Percentiles rank a stretch among this genome's conserved stretches.
Conservation (phyloP, 495 filamentous ascomycete genomes). For the Daldinia childiae region DNA sequence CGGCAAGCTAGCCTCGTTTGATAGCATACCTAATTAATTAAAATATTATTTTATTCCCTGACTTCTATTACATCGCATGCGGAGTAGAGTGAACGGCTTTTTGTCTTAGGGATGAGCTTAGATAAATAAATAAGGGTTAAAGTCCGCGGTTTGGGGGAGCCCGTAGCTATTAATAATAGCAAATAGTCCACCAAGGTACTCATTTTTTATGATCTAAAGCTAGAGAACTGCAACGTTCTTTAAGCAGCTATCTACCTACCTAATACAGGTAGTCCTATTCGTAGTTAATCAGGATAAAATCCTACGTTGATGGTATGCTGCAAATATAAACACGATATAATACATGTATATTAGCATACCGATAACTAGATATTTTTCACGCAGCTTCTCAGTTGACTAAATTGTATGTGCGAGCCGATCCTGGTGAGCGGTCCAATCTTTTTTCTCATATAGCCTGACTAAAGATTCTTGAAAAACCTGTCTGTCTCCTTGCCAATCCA, state of each 20-base stretch:
- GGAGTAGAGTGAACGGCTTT: too few relatives aligned
- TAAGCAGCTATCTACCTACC: slow-evolving; percentile 33
- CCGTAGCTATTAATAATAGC: background rate
- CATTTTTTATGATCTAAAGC: slow-evolving; percentile 4
- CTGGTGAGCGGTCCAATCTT: background rate
- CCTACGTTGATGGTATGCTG: background rate
- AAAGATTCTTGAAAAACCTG: slow-evolving; percentile 49
- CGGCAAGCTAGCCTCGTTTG: too few relatives aligned
- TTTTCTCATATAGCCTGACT: background rate
- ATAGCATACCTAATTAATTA: too few relatives aligned
- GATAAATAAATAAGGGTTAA: background rate
- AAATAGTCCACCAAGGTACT: slow-evolving; percentile 30
- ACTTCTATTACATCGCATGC: too few relatives aligned
- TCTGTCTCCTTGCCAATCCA: slow-evolving; percentile 44
- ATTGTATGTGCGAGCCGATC: background rate
- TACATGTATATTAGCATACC: too few relatives aligned
- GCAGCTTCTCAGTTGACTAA: background rate
- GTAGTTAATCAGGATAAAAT: slow-evolving; percentile 1
- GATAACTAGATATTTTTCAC: background rate
- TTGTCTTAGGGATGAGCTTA: background rate
- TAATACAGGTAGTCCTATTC: slow-evolving; percentile 21
- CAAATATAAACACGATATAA: too few relatives aligned
- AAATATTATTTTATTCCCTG: too few relatives aligned
- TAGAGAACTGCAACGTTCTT: background rate
- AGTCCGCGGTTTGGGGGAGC: background rate